These are phyloP conservation scores for Pseudoneurospora amorphoporcata DNA, from an alignment of 495 filamentous ascomycete species.

Conservation along the genomic window DNA sequence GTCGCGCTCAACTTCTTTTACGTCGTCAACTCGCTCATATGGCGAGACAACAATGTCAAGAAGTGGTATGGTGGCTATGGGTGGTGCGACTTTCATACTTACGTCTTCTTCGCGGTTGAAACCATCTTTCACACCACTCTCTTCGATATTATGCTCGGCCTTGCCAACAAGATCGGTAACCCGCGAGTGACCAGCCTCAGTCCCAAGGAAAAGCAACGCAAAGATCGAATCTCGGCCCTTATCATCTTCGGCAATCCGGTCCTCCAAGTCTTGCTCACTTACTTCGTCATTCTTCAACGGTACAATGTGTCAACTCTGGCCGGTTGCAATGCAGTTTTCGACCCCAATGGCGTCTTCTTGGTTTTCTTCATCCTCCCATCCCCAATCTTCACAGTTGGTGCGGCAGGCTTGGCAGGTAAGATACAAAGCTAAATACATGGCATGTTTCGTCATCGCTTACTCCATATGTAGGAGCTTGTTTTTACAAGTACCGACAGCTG, in stretches of 20 bases:
- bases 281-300: conserved; percentile 55
- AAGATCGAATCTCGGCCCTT: conserved; percentile 47
- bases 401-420: conserved; percentile 65
- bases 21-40: conserved; percentile 70
- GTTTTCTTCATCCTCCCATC: conserved; percentile 57
- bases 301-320: conserved; percentile 65
- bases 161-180: conserved; percentile 62
- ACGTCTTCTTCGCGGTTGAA: conserved; percentile 43
- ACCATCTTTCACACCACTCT: conserved; percentile 54
- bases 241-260: conserved; percentile 62
- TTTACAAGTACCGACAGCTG: conserved; percentile 58
- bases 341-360: conserved; percentile 62
- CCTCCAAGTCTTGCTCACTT: conserved; percentile 55
- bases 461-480: conserved; percentile 45
- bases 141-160: conserved; percentile 61
- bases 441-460: conserved; percentile 3
- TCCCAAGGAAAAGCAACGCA: conserved; percentile 40
- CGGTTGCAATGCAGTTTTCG: conserved; percentile 58
- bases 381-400: conserved; percentile 52
- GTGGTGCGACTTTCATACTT: conserved; percentile 76
- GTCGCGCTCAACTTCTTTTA: conserved; percentile 55
- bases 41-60: conserved; percentile 59
- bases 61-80: conserved; percentile 64
- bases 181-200: conserved; percentile 42
- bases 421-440: conserved; percentile 4